phyloP scores from a whole-genome alignment of 768 basidiomycete species.

The Pisolithus albus region DNA sequence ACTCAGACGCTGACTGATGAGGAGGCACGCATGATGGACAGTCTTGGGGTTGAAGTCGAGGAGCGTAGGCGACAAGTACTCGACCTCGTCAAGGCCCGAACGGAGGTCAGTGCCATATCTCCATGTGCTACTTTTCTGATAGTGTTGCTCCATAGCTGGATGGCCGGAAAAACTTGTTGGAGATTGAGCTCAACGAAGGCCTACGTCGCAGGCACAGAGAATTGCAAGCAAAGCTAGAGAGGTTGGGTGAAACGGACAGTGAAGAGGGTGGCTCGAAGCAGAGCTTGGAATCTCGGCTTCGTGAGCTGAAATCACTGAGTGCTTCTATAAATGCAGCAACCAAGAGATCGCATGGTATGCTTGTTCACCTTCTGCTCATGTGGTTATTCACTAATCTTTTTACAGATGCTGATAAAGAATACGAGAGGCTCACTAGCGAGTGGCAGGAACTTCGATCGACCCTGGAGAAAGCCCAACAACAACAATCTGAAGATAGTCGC shows the following conservation, averaged over 20 bases:
- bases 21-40: constrained; percentile 62
- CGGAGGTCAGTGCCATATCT: constrained; percentile 47
- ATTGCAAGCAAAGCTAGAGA: constrained; percentile 67
- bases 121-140: not conserved
- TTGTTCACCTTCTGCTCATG: no score
- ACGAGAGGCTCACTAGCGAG: constrained; percentile 52
- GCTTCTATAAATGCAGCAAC: constrained; percentile 58
- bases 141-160: constrained; percentile 36
- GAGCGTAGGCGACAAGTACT: constrained; percentile 61
- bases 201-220: constrained; percentile 77
- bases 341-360: constrained; percentile 54
- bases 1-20: constrained; percentile 64
- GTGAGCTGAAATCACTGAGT: constrained; percentile 65
- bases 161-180: constrained; percentile 69
- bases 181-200: constrained; percentile 91
- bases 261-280: constrained; percentile 54
- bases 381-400: not conserved
- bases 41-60: constrained; percentile 72
- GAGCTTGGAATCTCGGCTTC: constrained; percentile 58
- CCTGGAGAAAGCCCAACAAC: constrained; percentile 70
- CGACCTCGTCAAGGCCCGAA: constrained; percentile 59
- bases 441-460: constrained; percentile 60
- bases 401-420: constrained; percentile 64
- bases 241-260: constrained; percentile 54
- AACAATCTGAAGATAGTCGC: constrained; percentile 82